Conservation (phyloP, 768 basidiomycete species). For the Ephemerocybe angulata region DNA sequence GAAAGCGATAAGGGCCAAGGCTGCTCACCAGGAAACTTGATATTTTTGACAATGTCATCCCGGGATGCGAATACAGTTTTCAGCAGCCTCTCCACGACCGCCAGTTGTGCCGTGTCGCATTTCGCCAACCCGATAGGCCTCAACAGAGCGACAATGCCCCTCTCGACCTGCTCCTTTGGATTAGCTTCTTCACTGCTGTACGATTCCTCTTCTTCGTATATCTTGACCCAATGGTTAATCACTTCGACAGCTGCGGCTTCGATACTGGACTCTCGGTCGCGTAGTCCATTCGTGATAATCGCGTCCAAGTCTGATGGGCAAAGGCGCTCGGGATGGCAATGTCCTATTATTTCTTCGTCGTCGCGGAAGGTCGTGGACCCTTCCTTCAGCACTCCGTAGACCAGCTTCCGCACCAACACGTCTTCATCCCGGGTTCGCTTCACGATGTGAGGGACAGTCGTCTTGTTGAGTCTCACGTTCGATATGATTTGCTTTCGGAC, state of each 20-base stretch:
- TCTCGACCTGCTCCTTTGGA: too few relatives aligned
- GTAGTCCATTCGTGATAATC: slow-evolving; percentile 77
- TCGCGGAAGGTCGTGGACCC: slow-evolving; percentile 23
- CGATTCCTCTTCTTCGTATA: slow-evolving; percentile 42
- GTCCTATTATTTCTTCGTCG: slow-evolving; percentile 23
- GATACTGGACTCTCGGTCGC: slow-evolving; percentile 78
- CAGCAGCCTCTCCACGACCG: too few relatives aligned
- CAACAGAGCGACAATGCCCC: too few relatives aligned
- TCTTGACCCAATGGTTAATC: slow-evolving; percentile 73
- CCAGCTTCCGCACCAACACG: slow-evolving; percentile 63
- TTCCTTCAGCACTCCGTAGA: slow-evolving; percentile 59
- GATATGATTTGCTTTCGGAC: slow-evolving; percentile 79
- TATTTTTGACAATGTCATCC: too few relatives aligned
- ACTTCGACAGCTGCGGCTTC: slow-evolving; percentile 68
- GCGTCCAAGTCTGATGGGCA: slow-evolving; percentile 71
- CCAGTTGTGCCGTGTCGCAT: too few relatives aligned
- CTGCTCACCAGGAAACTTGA: too few relatives aligned
- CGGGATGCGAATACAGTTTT: too few relatives aligned
- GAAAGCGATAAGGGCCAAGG: not conserved
- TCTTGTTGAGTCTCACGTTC: slow-evolving; percentile 56
- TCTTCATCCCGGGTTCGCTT: slow-evolving; percentile 80
- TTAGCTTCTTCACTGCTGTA: too few relatives aligned
- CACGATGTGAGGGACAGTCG: slow-evolving; percentile 64
- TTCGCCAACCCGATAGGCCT: too few relatives aligned
- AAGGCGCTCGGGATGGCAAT: slow-evolving; percentile 62